Evolutionary conservation across 768 basidiomycete species (phyloP).

Genomic region (Boletus vermiculosoides): DNA sequence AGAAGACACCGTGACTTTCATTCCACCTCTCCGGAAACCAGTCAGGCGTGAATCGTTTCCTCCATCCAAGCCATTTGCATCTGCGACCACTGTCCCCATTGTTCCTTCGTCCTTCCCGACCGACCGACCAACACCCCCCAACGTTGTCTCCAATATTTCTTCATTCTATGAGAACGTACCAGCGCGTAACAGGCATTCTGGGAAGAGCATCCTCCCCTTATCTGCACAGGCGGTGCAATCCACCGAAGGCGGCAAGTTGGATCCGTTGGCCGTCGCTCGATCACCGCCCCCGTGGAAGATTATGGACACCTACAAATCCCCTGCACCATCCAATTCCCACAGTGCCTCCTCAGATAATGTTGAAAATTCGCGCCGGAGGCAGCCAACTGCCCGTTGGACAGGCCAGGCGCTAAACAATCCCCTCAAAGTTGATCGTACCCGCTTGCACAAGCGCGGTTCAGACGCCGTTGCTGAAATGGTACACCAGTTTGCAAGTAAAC

Average conservation of each 20-base stretch:
- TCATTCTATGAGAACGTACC: conserved; percentile 20
- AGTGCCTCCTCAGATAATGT: background rate
- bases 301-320: background rate
- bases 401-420: conserved; percentile 6
- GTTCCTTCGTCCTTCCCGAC: background rate
- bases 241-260: conserved; percentile 6
- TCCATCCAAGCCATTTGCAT: background rate
- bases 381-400: background rate
- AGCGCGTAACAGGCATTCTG: background rate
- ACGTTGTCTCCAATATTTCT: conserved; percentile 6
- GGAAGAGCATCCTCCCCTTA: conserved; percentile 16
- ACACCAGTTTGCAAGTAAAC: conserved; percentile 22
- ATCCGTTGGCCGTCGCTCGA: conserved; percentile 30
- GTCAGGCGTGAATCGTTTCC: background rate
- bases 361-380: background rate
- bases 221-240: conserved; percentile 20
- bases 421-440: conserved; percentile 23
- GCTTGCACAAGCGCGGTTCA: conserved; percentile 27
- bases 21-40: conserved; percentile 19
- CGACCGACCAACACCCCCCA: background rate
- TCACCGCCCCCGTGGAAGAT: conserved; percentile 28
- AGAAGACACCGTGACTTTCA: conserved; percentile 16
- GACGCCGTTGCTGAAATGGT: conserved; percentile 21
- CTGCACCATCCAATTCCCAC: background rate
- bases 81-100: background rate